Base-by-base conservation (phyloP, 768 basidiomycete species). In the Lentinula aciculospora region DNA sequence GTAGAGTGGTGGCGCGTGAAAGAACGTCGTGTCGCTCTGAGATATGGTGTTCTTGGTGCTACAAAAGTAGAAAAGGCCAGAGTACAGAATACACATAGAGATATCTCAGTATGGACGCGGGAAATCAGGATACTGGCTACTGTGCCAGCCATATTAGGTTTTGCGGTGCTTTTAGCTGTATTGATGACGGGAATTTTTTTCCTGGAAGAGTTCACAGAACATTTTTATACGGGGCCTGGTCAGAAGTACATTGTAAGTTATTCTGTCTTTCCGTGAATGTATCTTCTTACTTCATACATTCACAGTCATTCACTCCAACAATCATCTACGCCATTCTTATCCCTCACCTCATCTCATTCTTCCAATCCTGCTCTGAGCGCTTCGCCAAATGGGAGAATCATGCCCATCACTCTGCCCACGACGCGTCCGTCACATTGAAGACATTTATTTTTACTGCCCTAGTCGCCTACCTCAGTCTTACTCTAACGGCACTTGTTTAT, bases 381-480 rank as follows among this genome's bases (percentile, higher is more conserved):
- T 77, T 98, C 54, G 94, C 94, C 0, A 72, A 80, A 44, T 95
- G 92, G 91, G 96, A 99, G 73, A 95, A 97, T 66, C 94, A 98
- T 67, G 77, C 82, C 1, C 90, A 90, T 63, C 82, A 88, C 61
- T 87, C 87, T 2, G 82, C 83, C 2, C 84, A 92, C 67, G 82
- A 84, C 58, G 81, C 84, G 6, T 92, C 90, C 17, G 78, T 97
- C 25, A 94, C 94, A 15, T 76, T 89, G 67, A 99, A 98, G 71
- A 89, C 91, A 2, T 99, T 98, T 67, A 84, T 88, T 1, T 79
- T 98, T 55, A 88, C 88, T 31, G 85, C 89, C 0, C 82, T 98
- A 66, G 93, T 95, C 19, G 89, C 96, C 0, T 98, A 95, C 68
- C 84, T 94, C 51, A 89, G 90, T 39, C 81, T 99, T n/a, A 85